Evolutionary conservation across 2,329 filamentous ascomycete genomes (phyloP).

Genomic region (Ambrosiella beaveri): DNA sequence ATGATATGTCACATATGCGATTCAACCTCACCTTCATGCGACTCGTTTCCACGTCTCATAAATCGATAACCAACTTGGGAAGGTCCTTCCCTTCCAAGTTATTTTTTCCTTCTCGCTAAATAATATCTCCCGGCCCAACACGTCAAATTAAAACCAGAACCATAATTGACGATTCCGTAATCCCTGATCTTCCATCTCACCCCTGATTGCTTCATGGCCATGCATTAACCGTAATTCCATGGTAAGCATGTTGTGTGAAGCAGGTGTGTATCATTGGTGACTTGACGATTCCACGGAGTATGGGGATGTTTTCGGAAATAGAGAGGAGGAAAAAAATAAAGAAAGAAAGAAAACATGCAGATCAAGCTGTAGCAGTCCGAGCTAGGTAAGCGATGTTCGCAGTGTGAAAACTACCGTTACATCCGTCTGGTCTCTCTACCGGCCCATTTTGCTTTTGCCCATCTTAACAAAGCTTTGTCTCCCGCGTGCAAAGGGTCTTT

Average conservation of each 20-base stretch:
- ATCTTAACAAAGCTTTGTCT: not conserved
- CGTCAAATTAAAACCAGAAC: slow-evolving; percentile 1
- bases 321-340: too few relatives aligned
- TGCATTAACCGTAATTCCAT: not conserved
- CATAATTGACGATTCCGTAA: not conserved
- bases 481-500: not conserved
- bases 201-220: not conserved
- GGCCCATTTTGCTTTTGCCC: not conserved
- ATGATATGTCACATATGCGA: not conserved
- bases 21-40: not conserved
- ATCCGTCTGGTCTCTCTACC: too few relatives aligned
- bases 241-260: too few relatives aligned
- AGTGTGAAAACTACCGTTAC: too few relatives aligned
- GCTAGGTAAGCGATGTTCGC: too few relatives aligned
- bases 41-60: not conserved
- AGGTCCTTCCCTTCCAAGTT: not conserved
- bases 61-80: not conserved
- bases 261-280: too few relatives aligned
- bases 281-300: too few relatives aligned
- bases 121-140: not conserved
- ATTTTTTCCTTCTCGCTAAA: not conserved
- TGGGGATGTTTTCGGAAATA: too few relatives aligned
- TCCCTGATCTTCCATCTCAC: not conserved
- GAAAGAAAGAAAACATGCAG: too few relatives aligned
- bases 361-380: too few relatives aligned